phyloP scores from a whole-genome alignment of 495 filamentous ascomycete genomes.

The Ascodesmis nigricans region DNA sequence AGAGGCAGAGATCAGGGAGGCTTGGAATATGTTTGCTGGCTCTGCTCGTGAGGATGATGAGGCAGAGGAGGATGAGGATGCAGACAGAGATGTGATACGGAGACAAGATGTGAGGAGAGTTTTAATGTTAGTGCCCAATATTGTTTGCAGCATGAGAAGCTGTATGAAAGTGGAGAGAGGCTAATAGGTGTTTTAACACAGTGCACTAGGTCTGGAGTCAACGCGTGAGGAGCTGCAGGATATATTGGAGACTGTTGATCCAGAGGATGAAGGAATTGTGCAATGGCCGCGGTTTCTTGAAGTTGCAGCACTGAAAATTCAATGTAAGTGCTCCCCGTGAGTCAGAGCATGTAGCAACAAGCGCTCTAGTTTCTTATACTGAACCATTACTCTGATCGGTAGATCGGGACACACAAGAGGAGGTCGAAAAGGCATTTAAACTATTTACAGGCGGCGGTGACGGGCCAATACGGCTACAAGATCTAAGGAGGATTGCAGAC shows the following conservation, averaged over 20 bases:
- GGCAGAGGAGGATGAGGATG: slow-evolving; percentile 37
- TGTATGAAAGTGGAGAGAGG: slow-evolving; percentile 4
- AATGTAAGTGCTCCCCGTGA: slow-evolving; percentile 4
- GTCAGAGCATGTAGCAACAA: too few relatives aligned
- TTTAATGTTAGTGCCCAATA: slow-evolving; percentile 38
- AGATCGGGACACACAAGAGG: slow-evolving; percentile 34
- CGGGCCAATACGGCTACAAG: slow-evolving; percentile 44
- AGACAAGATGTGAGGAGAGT: slow-evolving; percentile 61
- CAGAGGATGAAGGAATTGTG: slow-evolving; percentile 53
- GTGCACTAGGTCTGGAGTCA: slow-evolving; percentile 51
- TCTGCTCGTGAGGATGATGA: too few relatives aligned
- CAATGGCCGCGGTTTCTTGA: slow-evolving; percentile 56
- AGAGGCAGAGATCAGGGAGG: slow-evolving; percentile 76
- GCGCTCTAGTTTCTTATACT: too few relatives aligned
- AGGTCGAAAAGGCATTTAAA: slow-evolving; percentile 58
- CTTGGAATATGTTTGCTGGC: slow-evolving; percentile 65
- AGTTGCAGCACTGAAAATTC: slow-evolving; percentile 62
- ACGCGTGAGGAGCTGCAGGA: slow-evolving; percentile 42
- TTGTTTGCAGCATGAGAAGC: background rate
- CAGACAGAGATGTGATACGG: slow-evolving; percentile 40
- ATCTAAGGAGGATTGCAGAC: slow-evolving; percentile 57
- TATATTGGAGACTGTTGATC: slow-evolving; percentile 59
- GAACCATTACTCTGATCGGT: too few relatives aligned
- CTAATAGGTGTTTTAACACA: slow-evolving; percentile 20
- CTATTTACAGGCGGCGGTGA: slow-evolving; percentile 39